Evolutionary conservation across 345 rosid species (phyloP), one percentile per base, ranked within the genome.

Genomic region (Citrus sp.): DNA sequence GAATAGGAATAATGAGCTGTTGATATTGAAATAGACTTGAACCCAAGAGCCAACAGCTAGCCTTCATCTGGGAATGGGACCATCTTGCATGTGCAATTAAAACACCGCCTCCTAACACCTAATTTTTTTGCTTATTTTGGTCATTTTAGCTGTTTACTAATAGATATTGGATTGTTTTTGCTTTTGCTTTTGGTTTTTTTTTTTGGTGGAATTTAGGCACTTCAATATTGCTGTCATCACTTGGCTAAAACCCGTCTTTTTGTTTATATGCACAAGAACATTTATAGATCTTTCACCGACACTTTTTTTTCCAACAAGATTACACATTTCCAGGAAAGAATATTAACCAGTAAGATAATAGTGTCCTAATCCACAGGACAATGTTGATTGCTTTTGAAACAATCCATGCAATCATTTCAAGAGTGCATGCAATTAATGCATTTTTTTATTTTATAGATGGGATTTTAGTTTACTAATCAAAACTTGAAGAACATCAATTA

Each of bases 1-100:
- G 62, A 77, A 58, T 56, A 65, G 3, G 49, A 16, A 24, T 18
- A 71, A 56, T 77, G 73, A 71, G 73, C 74, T 73, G 74, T 63
- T 64, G 9, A 58, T 32, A 32, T 58, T 22, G 63, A 79, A 66
- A 74, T n/a, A 28, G 70, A 59, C 28, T 9, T 1, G 7, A 27
- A 51, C 12, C 22, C 22, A 22, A 37, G 61, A 69, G 70, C 24
- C 56, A 56, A n/a, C 75, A 70, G n/a, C 80, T 13, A 4, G 51
- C 18, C 18, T 46, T 72, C 28, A 2, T 54, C 32, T 67, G 28
- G 46, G 51, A 37, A 25, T 74, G 82, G 82, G 74, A 58, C 78
- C 73, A 67, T 30, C 73, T 16, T 34, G 62, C 82, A 80, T 74
- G 61, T 58, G 78, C 70, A 27, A 10, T 16, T 12, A 34, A 34